Conservation (phyloP, 2,329 filamentous ascomycete species). For the Ophiosphaerella herpotricha region DNA sequence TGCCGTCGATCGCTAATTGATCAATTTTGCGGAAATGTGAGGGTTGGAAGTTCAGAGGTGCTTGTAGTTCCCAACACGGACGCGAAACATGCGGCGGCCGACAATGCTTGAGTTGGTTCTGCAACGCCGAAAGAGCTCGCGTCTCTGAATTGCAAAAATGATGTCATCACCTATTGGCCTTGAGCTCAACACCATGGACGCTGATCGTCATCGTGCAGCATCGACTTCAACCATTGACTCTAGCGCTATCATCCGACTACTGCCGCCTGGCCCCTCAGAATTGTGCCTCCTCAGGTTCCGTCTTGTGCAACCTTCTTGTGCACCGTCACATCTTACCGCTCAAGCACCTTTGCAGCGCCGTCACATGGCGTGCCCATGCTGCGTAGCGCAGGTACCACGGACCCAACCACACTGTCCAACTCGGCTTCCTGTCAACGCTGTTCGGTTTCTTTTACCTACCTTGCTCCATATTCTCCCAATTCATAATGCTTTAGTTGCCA, state of each 20-base stretch:
- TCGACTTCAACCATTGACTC: constrained; percentile 5
- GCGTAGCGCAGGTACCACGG: neutral
- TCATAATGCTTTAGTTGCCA: neutral
- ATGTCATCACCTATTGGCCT: constrained; percentile 19
- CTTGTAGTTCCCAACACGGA: neutral
- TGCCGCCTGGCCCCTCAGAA: constrained; percentile 7
- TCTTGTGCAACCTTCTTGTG: constrained; percentile 1
- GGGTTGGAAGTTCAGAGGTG: neutral
- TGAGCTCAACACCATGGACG: constrained; percentile 6
- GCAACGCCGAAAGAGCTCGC: constrained; percentile 3
- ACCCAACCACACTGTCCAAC: neutral
- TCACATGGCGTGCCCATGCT: constrained; percentile 1
- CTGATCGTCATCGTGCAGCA: constrained; percentile 21
- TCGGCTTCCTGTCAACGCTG: neutral
- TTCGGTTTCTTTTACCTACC: no score
- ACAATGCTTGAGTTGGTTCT: constrained; percentile 14
- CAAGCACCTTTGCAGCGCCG: neutral
- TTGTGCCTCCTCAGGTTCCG: neutral
- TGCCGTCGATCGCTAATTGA: constrained; percentile 17
- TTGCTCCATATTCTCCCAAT: neutral
- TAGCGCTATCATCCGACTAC: constrained; percentile 12
- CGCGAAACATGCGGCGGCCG: neutral
- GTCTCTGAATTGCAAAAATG: constrained; percentile 1
- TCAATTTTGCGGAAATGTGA: neutral
- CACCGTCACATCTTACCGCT: constrained; percentile 1